Conservation (phyloP, 768 basidiomycete genomes). For the Leccinum imitatum region DNA sequence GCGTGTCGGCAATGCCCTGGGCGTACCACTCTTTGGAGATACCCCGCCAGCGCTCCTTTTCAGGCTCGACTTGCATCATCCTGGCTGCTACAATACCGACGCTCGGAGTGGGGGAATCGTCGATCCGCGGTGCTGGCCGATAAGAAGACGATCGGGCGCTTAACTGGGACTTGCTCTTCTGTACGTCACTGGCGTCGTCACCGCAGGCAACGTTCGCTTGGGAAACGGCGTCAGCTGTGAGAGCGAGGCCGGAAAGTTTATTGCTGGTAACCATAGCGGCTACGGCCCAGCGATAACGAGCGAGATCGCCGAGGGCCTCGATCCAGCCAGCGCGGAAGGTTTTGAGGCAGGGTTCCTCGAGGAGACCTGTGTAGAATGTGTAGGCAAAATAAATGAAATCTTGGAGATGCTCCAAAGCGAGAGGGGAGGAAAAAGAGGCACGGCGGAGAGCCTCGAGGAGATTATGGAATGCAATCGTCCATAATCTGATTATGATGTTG, state of each 20-base stretch:
- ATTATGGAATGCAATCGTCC: conserved; percentile 89
- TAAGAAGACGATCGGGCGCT: conserved; percentile 40
- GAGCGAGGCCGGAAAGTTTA: conserved; percentile 39
- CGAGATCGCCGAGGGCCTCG: conserved; percentile 94
- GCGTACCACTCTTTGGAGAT: conserved; percentile 95
- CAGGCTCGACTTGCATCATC: conserved; percentile 81
- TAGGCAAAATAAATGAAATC: conserved; percentile 97
- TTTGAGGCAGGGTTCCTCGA: conserved; percentile 74
- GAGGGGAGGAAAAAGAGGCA: conserved; percentile 63
- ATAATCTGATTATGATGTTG: conserved; percentile 91
- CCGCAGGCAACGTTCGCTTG: conserved; percentile 39
- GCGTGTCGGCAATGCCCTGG: conserved; percentile 80
- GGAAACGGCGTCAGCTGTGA: conserved; percentile 59
- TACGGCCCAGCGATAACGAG: conserved; percentile 94
- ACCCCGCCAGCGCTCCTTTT: conserved; percentile 88
- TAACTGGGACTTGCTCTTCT: conserved; percentile 39
- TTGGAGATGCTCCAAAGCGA: conserved; percentile 85
- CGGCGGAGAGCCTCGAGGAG: conserved; percentile 89
- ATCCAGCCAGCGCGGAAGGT: conserved; percentile 85
- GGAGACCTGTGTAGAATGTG: conserved; percentile 85
- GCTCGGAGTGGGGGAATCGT: conserved; percentile 68
- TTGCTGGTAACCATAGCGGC: conserved; percentile 73
- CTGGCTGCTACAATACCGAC: conserved; percentile 85
- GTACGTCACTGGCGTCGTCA: conserved; percentile 20
- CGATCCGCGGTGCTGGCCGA: conserved; percentile 52